These are phyloP conservation scores for Kwoniella pini DNA, from an alignment of 768 basidiomycete species.

Conservation along the genomic window DNA sequence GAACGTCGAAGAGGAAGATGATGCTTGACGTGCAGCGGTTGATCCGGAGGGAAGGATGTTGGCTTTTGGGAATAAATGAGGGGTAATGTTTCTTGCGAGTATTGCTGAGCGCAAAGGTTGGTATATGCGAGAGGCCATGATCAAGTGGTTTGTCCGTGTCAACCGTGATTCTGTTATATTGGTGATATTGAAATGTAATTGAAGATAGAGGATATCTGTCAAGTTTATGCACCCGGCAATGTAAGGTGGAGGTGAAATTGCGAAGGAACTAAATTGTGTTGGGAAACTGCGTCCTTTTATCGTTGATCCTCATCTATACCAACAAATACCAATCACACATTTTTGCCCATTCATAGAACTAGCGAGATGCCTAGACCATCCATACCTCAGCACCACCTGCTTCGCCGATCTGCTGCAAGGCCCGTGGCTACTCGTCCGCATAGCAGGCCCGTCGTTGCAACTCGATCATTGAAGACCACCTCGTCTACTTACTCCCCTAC, in stretches of 20 bases:
- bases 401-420: background rate
- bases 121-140: background rate
- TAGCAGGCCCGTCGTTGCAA: background rate
- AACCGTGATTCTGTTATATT: no score
- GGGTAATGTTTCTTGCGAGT: background rate
- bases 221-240: no score
- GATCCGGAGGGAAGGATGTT: background rate
- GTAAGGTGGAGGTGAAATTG: no score
- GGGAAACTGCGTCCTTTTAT: background rate
- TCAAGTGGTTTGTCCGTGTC: no score
- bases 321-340: background rate
- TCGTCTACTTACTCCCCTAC: background rate
- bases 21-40: background rate
- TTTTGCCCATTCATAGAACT: no score
- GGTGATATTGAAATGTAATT: no score
- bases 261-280: no score
- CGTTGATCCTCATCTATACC: background rate
- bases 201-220: no score
- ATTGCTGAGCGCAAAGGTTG: background rate
- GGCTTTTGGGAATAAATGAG: background rate
- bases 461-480: slow-evolving; percentile 7
- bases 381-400: background rate
- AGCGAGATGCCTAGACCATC: slow-evolving; percentile 8
- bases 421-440: background rate
- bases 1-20: slow-evolving; percentile 15